Conservation (phyloP, 306 rosid genomes). For the Fagus sylvatica region DNA sequence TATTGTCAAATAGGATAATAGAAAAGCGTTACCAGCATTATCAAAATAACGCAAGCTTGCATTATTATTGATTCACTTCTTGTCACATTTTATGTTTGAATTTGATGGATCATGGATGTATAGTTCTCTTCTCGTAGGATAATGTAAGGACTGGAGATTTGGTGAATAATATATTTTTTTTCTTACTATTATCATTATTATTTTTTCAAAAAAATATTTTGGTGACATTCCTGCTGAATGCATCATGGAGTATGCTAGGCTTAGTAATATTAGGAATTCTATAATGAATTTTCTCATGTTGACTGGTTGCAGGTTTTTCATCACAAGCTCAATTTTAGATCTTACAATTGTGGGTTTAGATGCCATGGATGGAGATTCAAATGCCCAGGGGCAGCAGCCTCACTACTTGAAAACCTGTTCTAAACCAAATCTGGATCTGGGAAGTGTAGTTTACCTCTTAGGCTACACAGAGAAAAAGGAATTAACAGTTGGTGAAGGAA, state of each 20-base stretch:
- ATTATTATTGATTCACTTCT: neutral
- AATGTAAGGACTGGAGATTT: conserved; percentile 5
- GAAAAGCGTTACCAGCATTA: neutral
- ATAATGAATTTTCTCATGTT: conserved; percentile 2
- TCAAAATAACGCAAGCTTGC: neutral
- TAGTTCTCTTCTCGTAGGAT: neutral
- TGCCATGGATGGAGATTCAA: conserved; percentile 78
- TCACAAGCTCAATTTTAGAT: conserved; percentile 92
- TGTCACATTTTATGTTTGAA: neutral
- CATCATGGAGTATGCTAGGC: neutral
- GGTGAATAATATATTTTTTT: neutral
- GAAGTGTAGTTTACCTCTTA: conserved; percentile 84
- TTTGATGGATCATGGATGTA: neutral
- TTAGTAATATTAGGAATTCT: conserved; percentile 12
- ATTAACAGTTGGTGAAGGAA: conserved; percentile 82
- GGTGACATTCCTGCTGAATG: neutral
- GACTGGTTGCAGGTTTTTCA: conserved; percentile 80
- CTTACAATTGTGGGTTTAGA: conserved; percentile 97
- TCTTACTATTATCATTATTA: neutral
- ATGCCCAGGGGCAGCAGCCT: conserved; percentile 61
- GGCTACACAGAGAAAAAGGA: conserved; percentile 79
- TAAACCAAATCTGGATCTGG: conserved; percentile 83
- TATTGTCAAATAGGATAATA: neutral
- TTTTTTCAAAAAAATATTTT: neutral
- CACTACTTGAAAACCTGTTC: conserved; percentile 75